phyloP scores from a whole-genome alignment of 2,329 filamentous ascomycete genomes.

The Ascosphaera acerosa region DNA sequence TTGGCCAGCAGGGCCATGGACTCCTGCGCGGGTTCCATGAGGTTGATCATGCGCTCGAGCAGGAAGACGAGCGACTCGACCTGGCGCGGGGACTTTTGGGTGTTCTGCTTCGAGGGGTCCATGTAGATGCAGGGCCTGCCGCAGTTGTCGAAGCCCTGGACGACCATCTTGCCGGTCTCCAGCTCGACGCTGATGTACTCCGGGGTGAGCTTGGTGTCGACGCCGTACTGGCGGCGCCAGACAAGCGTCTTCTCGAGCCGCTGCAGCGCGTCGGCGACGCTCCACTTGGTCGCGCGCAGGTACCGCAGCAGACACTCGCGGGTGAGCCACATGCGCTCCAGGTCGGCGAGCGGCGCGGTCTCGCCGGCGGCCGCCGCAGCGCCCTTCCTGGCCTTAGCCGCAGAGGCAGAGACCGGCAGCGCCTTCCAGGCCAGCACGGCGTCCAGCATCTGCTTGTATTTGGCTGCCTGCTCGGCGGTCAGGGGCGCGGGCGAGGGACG shows the following conservation, averaged over 20 bases:
- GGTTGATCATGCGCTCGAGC: conserved; percentile 68
- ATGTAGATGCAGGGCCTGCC: conserved; percentile 79
- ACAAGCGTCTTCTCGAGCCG: conserved; percentile 57
- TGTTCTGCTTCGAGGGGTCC: conserved; percentile 78
- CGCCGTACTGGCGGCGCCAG: conserved; percentile 79
- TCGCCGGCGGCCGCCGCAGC: conserved; percentile 32
- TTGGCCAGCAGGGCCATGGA: conserved; percentile 71
- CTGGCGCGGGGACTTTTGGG: conserved; percentile 59
- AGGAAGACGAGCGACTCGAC: conserved; percentile 90
- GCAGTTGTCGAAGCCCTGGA: conserved; percentile 66
- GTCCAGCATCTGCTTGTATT: conserved; percentile 55
- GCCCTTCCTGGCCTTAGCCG: too few species aligned
- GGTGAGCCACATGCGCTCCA: conserved; percentile 73
- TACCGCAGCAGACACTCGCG: conserved; percentile 82
- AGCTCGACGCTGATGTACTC: conserved; percentile 87
- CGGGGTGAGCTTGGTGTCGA: conserved; percentile 42
- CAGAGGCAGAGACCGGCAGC: conserved; percentile 38
- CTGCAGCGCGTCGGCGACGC: conserved; percentile 45
- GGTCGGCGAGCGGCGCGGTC: conserved; percentile 42
- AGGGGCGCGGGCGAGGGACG: conserved; percentile 31
- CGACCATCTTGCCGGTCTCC: conserved; percentile 84
- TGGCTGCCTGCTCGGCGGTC: conserved; percentile 50
- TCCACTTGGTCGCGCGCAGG: conserved; percentile 83
- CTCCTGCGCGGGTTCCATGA: conserved; percentile 73
- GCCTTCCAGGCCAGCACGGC: conserved; percentile 46